phyloP scores from a whole-genome alignment of 225 moss, liverwort and hornwort species.

The Polytrichum formosum region DNA sequence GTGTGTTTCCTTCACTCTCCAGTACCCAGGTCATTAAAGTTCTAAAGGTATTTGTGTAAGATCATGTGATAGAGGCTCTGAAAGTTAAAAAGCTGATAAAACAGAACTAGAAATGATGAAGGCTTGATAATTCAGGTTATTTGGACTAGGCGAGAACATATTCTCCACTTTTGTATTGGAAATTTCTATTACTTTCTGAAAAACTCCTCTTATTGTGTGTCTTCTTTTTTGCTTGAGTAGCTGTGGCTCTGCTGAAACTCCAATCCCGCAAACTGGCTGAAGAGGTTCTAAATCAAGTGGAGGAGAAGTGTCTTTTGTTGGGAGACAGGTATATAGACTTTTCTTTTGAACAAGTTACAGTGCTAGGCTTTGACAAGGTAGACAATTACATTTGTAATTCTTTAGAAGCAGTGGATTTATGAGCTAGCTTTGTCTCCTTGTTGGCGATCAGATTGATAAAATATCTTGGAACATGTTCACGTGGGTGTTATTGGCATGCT shows the following conservation, averaged over 20 bases:
- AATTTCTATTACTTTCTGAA: too few relatives aligned
- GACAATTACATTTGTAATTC: background rate
- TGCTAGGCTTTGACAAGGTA: background rate
- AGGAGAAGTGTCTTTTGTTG: constrained; percentile 12
- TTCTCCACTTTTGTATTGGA: too few relatives aligned
- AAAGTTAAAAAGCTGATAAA: too few relatives aligned
- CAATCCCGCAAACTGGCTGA: constrained; percentile 7
- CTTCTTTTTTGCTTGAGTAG: constrained; percentile 12
- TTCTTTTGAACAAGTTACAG: too few relatives aligned
- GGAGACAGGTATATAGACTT: constrained; percentile 28
- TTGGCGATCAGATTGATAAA: background rate
- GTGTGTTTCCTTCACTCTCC: constrained; percentile 19
- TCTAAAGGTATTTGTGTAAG: too few relatives aligned
- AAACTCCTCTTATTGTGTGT: too few relatives aligned
- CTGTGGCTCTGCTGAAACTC: constrained; percentile 38
- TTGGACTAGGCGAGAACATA: too few relatives aligned
- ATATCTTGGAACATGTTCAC: background rate
- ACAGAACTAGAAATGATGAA: too few relatives aligned
- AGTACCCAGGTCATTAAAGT: too few relatives aligned
- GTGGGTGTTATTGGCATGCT: background rate
- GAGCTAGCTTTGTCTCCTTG: too few relatives aligned
- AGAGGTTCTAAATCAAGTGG: constrained; percentile 2
- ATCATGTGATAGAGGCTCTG: too few relatives aligned
- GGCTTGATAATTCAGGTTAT: too few relatives aligned
- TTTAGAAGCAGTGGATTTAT: background rate